phyloP scores from a whole-genome alignment of 441 rosid species.

The Euphorbia schlechtendalii region DNA sequence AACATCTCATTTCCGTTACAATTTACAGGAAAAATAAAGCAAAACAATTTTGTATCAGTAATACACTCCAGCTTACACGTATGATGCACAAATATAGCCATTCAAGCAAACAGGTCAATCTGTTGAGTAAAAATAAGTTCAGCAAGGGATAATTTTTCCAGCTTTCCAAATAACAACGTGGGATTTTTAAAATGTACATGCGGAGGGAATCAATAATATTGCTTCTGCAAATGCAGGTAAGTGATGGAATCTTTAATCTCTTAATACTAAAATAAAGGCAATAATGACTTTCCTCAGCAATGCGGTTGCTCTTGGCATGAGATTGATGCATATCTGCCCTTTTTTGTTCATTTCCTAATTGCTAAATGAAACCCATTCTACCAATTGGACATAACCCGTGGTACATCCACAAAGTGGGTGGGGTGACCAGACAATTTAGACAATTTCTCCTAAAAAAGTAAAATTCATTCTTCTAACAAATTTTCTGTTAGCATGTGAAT shows the following conservation, averaged over 20 bases:
- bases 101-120: background rate
- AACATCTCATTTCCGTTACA: no score
- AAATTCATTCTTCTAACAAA: no score
- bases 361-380: background rate
- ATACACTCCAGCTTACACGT: background rate
- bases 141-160: background rate
- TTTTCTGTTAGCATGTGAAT: background rate
- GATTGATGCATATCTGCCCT: background rate
- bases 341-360: conserved; percentile 4
- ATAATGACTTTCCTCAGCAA: background rate
- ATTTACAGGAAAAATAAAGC: no score
- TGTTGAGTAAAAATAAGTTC: background rate
- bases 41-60: no score
- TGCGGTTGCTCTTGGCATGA: background rate
- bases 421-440: no score
- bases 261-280: background rate
- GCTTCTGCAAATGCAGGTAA: background rate
- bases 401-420: no score
- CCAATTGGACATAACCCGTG: no score
- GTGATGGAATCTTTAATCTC: background rate
- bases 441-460: no score
- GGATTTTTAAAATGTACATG: background rate
- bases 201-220: background rate
- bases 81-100: background rate
- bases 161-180: background rate